phyloP scores from a whole-genome alignment of 1,284 basidiomycete species.

The Leccinum pallidistipes region DNA sequence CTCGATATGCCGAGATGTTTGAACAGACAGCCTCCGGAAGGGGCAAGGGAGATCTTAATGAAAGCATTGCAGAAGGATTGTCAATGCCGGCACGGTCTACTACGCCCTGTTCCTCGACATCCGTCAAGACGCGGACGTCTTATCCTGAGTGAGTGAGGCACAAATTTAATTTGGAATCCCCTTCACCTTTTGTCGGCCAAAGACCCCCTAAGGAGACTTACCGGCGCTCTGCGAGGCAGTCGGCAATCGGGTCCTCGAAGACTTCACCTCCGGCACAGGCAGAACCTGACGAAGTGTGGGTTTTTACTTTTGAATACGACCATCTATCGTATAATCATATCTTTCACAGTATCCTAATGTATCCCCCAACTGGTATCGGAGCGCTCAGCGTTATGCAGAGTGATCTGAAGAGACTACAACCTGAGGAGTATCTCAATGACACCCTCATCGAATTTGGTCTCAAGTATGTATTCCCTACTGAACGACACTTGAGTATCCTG shows the following conservation, averaged over 20 bases:
- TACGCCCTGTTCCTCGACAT: conserved; percentile 24
- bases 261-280: conserved; percentile 32
- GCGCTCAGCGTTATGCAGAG: conserved; percentile 77
- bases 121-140: conserved; percentile 12
- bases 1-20: conserved; percentile 19
- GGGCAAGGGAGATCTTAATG: not conserved
- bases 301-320: not conserved
- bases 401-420: conserved; percentile 73
- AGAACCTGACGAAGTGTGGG: conserved; percentile 67
- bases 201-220: conserved; percentile 9
- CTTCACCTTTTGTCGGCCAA: conserved; percentile 12
- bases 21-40: conserved; percentile 10
- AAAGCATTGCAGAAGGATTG: not conserved
- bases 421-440: conserved; percentile 91
- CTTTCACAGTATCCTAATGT: conserved; percentile 64
- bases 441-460: conserved; percentile 95
- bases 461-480: conserved; percentile 54
- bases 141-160: conserved; percentile 21
- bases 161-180: not conserved
- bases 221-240: conserved; percentile 37
- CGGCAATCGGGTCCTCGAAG: conserved; percentile 15
- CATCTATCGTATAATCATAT: not conserved
- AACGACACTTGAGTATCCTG: not conserved
- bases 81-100: conserved; percentile 8
- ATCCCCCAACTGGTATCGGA: conserved; percentile 67